Conservation (phyloP, 2,329 filamentous ascomycete species). For the Ascomycota sp. region DNA sequence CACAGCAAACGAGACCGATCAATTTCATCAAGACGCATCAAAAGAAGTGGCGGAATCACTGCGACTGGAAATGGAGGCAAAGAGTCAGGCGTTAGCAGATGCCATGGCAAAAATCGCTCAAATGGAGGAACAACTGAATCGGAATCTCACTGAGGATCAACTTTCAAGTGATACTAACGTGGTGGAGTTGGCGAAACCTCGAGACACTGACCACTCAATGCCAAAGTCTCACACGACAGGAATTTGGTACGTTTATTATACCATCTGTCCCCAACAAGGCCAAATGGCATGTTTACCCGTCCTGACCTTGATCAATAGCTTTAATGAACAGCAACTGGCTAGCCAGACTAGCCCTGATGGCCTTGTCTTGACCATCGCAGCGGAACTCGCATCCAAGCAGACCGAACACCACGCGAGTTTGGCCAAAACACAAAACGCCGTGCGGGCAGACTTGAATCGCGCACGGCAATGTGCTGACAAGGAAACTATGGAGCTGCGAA, state of each 20-base stretch:
- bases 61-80: slow-evolving; percentile 56
- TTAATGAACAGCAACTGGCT: slow-evolving; percentile 12
- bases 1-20: no score
- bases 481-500: slow-evolving; percentile 41
- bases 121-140: slow-evolving; percentile 36
- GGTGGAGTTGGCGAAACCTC: slow-evolving; percentile 9
- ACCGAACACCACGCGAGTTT: slow-evolving; percentile 15
- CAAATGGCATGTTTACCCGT: background rate
- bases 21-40: slow-evolving; percentile 83
- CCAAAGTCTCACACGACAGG: slow-evolving; percentile 20
- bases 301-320: slow-evolving; percentile 8
- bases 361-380: slow-evolving; percentile 4
- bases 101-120: slow-evolving; percentile 23
- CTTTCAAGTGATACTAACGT: slow-evolving; percentile 37
- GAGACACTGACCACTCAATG: slow-evolving; percentile 9
- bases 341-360: slow-evolving; percentile 7
- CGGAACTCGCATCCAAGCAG: slow-evolving; percentile 6
- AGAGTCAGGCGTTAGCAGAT: slow-evolving; percentile 31
- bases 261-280: background rate
- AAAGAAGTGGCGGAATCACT: slow-evolving; percentile 78
- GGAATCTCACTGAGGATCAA: slow-evolving; percentile 54
- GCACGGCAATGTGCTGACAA: slow-evolving; percentile 30
- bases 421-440: slow-evolving; percentile 24
- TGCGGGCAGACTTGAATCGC: slow-evolving; percentile 28
- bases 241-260: slow-evolving; percentile 23